Base-by-base conservation (phyloP, 768 basidiomycete species). In the Psilocybe sp. region DNA sequence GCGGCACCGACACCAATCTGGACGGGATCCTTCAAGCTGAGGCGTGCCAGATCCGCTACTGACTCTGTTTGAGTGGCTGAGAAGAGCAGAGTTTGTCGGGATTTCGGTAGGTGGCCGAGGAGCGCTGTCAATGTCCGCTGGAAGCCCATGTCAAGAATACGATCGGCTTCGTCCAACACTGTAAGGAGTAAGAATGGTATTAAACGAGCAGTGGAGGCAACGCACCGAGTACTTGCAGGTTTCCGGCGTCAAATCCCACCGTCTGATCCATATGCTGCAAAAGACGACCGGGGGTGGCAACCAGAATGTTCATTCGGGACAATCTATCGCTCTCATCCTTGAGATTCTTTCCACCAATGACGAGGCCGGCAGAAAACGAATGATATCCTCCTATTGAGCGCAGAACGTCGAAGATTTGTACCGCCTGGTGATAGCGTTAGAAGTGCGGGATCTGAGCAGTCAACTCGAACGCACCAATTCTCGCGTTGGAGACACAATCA, bases 221-320 rank as follows among this genome's bases (percentile, higher is more conserved):
- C 89, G 51, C 56, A 91, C 93, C 87, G 15, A 99, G 80, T 31
- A 95, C 63, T 65, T 98, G 94, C n/a, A 99, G 71, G 61, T 92
- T 92, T 55, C 88, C 86, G 20, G 84, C 83, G 50, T 94, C 93
- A 55, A 99, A 97, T 1, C 95, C 95, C 47, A 94, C 80, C 3
- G 97, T 98, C 67, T 98, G 94, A 64, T 98, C 97, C 87, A 99
- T 89, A 66, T 99, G 97, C 60, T 99, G 97, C 40, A 99, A 72
- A 38, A 99, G 73, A 40, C 96, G 80, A 19, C 96, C 96, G 4
- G 96, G 96, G 4, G 96, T 98, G 2, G 96, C 96, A 13, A 99
- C 91, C n/a, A 99, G 80, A 50, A 99, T 97, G 60, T 99, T 99
- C 94, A 98, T 98, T 37, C 91, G 79, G 9, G 86, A 78, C 38